Base-by-base conservation (phyloP, 2,329 filamentous ascomycete genomes). In the Verticillium dahliae region DNA sequence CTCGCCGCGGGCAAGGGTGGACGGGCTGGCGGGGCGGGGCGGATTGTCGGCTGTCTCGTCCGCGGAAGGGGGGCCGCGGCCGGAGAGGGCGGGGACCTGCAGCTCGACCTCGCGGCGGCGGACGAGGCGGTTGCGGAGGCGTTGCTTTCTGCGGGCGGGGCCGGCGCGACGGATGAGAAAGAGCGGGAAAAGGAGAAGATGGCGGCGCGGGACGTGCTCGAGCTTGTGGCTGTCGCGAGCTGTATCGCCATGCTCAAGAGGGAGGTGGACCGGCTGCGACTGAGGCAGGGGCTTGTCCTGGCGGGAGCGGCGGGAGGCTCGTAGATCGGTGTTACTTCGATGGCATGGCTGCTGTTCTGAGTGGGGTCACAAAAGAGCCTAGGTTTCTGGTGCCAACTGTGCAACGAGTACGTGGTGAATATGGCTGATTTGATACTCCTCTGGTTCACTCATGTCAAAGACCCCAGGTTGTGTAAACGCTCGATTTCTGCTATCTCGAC, bases 241-340 rank as follows among this genome's bases (percentile, higher is more conserved):
- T 85, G 81, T 62, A 66, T 89, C 61, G 71, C 81, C 15, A 86
- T 89, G 85, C 70, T 89, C 66, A 88, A 89, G 80, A 85, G 82
- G 72, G 87, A 89, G 76, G 74, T 86, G 58, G 86, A 89, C 70
- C 75, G 85, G 52, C 75, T 83, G 65, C 76, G 83, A 62, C 69
- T 76, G 62, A 71, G 81, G 58, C 83, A 88, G 75, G 71, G 79
- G 55, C 77, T 78, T 61, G 72, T 78, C 3, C 76, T 85, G 60
- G 74, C 67, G 41, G 73, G 65, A 11, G 73, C 61, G 56, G 71
- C 63, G 13, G 66, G 68, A 13, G 35, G 9, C 13, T 37, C 35
- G 35, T 37, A 37, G 35, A 13, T 5, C 2, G 35, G 35, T 37
- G 35, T 37, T 13, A 7, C 5, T 9, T 10, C 13, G 35, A 9